phyloP scores from a whole-genome alignment of 768 basidiomycete species.

The Agaricus sinodeliciosus region DNA sequence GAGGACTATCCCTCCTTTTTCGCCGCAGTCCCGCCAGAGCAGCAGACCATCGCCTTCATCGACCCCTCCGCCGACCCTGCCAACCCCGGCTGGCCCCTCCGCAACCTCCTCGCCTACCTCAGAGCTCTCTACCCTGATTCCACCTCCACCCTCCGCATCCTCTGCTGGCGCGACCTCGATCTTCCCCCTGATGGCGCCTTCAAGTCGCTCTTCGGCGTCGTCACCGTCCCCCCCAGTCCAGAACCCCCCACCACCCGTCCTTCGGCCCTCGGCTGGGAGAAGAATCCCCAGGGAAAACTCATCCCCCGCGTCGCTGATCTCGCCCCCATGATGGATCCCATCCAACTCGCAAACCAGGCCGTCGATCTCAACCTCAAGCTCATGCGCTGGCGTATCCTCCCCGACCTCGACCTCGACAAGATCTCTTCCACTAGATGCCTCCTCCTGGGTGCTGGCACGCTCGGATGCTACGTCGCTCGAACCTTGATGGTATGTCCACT shows the following conservation, averaged over 20 bases:
- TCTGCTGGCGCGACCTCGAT: slow-evolving; percentile 74
- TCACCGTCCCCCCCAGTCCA: slow-evolving; percentile 16
- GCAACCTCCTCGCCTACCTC: slow-evolving; percentile 86
- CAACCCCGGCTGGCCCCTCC: slow-evolving; percentile 88
- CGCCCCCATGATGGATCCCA: slow-evolving; percentile 95
- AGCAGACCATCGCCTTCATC: slow-evolving; percentile 54
- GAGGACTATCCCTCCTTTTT: slow-evolving; percentile 59
- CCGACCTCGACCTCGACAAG: slow-evolving; percentile 82
- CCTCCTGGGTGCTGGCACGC: slow-evolving; percentile 89
- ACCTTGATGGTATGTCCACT: slow-evolving; percentile 66
- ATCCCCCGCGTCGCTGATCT: slow-evolving; percentile 85
- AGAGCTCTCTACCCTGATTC: slow-evolving; percentile 47
- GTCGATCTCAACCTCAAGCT: slow-evolving; percentile 97
- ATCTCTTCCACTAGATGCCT: slow-evolving; percentile 76
- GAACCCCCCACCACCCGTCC: slow-evolving; percentile 29
- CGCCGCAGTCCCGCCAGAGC: slow-evolving; percentile 22
- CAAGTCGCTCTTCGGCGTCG: slow-evolving; percentile 59
- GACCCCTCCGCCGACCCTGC: slow-evolving; percentile 78
- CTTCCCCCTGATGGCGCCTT: slow-evolving; percentile 29
- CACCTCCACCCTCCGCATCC: slow-evolving; percentile 47
- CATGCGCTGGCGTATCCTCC: slow-evolving; percentile 96
- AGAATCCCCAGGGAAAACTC: slow-evolving; percentile 81
- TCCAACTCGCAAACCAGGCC: slow-evolving; percentile 89
- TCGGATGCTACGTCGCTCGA: slow-evolving; percentile 94
- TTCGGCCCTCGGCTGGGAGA: slow-evolving; percentile 91